These are phyloP conservation scores for Dactylellina parvicollis DNA, from an alignment of 2,329 filamentous ascomycete species.

Conservation along the genomic window DNA sequence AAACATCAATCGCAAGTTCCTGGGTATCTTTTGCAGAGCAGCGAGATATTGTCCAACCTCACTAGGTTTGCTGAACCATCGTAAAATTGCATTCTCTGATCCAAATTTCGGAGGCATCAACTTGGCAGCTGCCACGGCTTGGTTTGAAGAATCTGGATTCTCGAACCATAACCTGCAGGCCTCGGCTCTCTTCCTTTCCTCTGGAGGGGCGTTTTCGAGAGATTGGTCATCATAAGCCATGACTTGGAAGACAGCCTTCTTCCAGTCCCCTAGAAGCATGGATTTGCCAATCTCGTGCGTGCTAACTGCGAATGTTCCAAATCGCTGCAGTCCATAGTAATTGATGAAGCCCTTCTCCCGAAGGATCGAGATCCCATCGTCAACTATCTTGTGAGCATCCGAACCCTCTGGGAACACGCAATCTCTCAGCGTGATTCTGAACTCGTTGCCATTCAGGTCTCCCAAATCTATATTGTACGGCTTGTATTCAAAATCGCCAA, in stretches of 20 bases:
- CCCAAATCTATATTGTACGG: constrained; percentile 79
- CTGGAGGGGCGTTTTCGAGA: constrained; percentile 71
- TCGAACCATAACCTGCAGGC: constrained; percentile 78
- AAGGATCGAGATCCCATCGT: constrained; percentile 73
- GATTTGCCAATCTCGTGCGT: constrained; percentile 86
- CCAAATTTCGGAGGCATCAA: constrained; percentile 81
- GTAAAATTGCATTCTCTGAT: constrained; percentile 81
- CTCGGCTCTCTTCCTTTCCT: constrained; percentile 80
- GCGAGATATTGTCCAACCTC: constrained; percentile 72
- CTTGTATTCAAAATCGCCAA: constrained; percentile 85
- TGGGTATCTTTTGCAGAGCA: constrained; percentile 80
- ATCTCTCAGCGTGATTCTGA: constrained; percentile 88
- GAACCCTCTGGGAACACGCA: constrained; percentile 68
- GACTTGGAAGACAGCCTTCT: constrained; percentile 80
- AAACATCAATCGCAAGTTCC: constrained; percentile 90
- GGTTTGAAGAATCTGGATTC: constrained; percentile 63
- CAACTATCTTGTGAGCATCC: constrained; percentile 65
- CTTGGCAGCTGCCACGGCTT: constrained; percentile 70
- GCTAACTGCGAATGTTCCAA: constrained; percentile 85
- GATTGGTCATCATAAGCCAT: constrained; percentile 76
- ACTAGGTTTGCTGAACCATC: constrained; percentile 68
- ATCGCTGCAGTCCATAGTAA: constrained; percentile 97
- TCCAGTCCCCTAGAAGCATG: constrained; percentile 82
- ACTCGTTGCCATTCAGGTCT: constrained; percentile 88
- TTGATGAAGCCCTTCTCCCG: constrained; percentile 86